phyloP scores from a whole-genome alignment of 2,329 filamentous ascomycete species.

The Colletotrichum simmondsii region DNA sequence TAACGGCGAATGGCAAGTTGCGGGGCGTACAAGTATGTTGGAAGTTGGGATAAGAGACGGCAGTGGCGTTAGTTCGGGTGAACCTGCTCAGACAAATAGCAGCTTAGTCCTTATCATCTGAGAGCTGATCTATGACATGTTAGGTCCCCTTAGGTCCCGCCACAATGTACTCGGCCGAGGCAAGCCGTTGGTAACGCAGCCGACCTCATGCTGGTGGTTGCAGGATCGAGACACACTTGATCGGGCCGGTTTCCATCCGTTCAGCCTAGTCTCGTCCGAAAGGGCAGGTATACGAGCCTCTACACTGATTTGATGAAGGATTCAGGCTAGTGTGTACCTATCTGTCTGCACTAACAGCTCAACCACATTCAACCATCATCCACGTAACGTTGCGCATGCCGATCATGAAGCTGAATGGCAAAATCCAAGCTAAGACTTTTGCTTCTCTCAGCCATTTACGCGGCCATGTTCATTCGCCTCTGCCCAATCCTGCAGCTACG shows the following conservation, averaged over 20 bases:
- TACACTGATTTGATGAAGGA: neutral
- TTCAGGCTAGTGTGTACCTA: neutral
- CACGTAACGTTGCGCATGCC: neutral
- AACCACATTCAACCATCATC: neutral
- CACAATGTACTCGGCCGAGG: neutral
- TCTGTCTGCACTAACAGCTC: neutral
- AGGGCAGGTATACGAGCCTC: neutral
- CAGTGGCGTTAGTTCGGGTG: neutral
- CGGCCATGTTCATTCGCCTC: neutral
- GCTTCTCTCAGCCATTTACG: neutral
- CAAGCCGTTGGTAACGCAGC: neutral
- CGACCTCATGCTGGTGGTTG: neutral
- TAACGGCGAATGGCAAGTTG: neutral
- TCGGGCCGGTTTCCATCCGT: neutral
- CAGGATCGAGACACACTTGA: neutral
- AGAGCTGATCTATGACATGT: neutral
- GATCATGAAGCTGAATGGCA: neutral
- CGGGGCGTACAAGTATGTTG: neutral
- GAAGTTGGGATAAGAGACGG: neutral
- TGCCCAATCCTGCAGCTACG: too few species aligned
- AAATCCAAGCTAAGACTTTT: neutral
- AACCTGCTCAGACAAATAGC: neutral
- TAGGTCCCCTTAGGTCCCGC: neutral
- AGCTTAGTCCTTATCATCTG: neutral
- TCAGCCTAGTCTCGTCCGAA: neutral